Evolutionary conservation across 352 stramenopile species (phyloP), one percentile per base, ranked within the genome.

Genomic region (Blastocystis sp.): DNA sequence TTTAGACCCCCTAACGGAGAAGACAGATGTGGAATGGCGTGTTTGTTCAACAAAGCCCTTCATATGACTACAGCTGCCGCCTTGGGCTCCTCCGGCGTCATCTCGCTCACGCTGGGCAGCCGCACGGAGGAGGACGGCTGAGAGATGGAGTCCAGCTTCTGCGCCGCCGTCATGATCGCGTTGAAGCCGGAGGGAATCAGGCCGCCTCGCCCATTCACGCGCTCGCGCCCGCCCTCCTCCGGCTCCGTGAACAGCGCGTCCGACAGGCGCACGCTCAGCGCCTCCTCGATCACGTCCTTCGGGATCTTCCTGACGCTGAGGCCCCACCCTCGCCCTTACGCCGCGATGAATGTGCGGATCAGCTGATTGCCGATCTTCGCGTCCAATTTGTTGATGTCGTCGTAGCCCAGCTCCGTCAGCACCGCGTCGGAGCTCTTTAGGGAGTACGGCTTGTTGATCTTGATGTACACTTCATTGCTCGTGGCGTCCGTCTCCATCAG

Each of bases 251-350:
- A 76, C 9, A 76, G 23, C 4, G 41, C 65, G 1, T 43, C 23
- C 9, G 11, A 11, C 23, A 76, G 17, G 9, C 38, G n/a, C 14
- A 76, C 21, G 14, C n/a, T 7, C 4, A 76, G 43, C 14, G 65
- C 65, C 43, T 76, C 65, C 1, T 76, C 65, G 43, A 76, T 76
- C 9, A 76, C 34, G n/a, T 76, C 65, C 38, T 76, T 76, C 9
- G 65, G 65, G 65, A 76, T 52, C 4, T 52, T n/a, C 9, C 65
- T 76, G 43, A 17, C 10, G 7, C 9, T 28, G 4, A 53, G 34
- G 7, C 0, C 17, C 11, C 62, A 17, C 41, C 14, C 9, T 38
- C 1, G 17, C 4, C 5, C 38, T 17, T 76, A 76, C 65, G 23
- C 41, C 9, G 23, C 23, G 52, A 76, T 52, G 43, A 76, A 11